phyloP scores from a whole-genome alignment of 805 yeast species.

The Yueomyces sp. region DNA sequence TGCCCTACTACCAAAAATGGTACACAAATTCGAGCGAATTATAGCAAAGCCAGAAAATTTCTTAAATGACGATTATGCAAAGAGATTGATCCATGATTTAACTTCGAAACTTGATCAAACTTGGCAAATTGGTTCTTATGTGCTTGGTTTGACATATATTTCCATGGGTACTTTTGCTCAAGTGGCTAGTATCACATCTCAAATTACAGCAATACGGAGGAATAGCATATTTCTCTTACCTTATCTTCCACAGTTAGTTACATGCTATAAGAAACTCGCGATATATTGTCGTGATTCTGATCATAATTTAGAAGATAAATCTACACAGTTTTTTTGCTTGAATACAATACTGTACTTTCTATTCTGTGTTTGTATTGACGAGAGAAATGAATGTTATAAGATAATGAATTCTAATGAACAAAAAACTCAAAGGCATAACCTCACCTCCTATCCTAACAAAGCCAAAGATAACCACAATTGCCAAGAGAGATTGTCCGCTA shows the following conservation, averaged over 20 bases:
- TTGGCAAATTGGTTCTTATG: conserved; percentile 1
- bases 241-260: conserved; percentile 5
- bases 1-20: conserved; percentile 5
- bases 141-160: conserved; percentile 15
- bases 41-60: conserved; percentile 5
- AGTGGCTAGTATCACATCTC: conserved; percentile 5
- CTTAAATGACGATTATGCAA: conserved; percentile 10
- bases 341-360: conserved; percentile 16
- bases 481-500: not conserved
- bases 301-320: conserved; percentile 7
- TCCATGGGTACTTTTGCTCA: conserved; percentile 15
- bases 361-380: conserved; percentile 12
- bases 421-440: no score
- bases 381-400: conserved; percentile 2
- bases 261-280: conserved; percentile 12
- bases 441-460: not conserved
- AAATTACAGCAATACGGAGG: conserved; percentile 9
- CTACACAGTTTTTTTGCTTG: conserved; percentile 13
- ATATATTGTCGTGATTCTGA: conserved; percentile 14
- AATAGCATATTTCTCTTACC: conserved; percentile 11
- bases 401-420: not conserved
- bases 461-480: not conserved
- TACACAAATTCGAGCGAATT: conserved; percentile 7
- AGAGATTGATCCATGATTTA: conserved; percentile 1
- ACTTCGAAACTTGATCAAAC: not conserved